phyloP scores from a whole-genome alignment of 2,329 filamentous ascomycete genomes.

The Penicillium fuscoglaucum region DNA sequence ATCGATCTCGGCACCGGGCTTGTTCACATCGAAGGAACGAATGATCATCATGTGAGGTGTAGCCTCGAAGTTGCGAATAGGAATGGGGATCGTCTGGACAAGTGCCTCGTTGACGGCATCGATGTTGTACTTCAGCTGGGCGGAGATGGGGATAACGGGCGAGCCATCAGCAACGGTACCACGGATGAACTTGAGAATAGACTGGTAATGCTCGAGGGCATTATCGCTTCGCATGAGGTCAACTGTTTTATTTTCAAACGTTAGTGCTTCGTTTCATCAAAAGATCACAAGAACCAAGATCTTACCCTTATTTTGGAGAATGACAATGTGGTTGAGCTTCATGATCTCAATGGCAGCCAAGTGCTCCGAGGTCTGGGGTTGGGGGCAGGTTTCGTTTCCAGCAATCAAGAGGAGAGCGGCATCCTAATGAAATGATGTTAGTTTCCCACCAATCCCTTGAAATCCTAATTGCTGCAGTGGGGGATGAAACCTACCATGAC shows the following conservation, averaged over 20 bases:
- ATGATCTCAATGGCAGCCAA: slow-evolving; percentile 99
- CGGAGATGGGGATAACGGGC: slow-evolving; percentile 94
- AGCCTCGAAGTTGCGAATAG: slow-evolving; percentile 82
- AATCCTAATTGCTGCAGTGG: neutral
- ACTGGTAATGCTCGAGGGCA: slow-evolving; percentile 90
- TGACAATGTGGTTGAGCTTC: slow-evolving; percentile 99
- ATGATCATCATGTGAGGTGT: slow-evolving; percentile 99
- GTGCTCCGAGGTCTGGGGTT: slow-evolving; percentile 98
- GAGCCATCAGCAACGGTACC: slow-evolving; percentile 94
- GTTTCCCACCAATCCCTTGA: neutral
- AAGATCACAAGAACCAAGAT: neutral
- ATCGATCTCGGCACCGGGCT: slow-evolving; percentile 97
- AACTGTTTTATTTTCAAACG: slow-evolving; percentile 49
- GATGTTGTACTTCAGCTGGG: slow-evolving; percentile 99
- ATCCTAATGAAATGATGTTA: slow-evolving; percentile 51
- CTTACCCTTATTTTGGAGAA: slow-evolving; percentile 87
- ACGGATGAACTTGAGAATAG: slow-evolving; percentile 96
- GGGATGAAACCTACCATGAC: slow-evolving; percentile 65
- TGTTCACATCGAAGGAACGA: slow-evolving; percentile 99
- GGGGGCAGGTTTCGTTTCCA: slow-evolving; percentile 96
- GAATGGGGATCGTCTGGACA: slow-evolving; percentile 91
- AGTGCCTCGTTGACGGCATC: slow-evolving; percentile 96
- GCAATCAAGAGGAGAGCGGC: slow-evolving; percentile 93
- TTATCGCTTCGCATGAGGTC: slow-evolving; percentile 97
- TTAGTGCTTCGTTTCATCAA: neutral